These are phyloP conservation scores for Paecilomyces sp. DNA, from an alignment of 2,329 filamentous ascomycete species.

Conservation along the genomic window DNA sequence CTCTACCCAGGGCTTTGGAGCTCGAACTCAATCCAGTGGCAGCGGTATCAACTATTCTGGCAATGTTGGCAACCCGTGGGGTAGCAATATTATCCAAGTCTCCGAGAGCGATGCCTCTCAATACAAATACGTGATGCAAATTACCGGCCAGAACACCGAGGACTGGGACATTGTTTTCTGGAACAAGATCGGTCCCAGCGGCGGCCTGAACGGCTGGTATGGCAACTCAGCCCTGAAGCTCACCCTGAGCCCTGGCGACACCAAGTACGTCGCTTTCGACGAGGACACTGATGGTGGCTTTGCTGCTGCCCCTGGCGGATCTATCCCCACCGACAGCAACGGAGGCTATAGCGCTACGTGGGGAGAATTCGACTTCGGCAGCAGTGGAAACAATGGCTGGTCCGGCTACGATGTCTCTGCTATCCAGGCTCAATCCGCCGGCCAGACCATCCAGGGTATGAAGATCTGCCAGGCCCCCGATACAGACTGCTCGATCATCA, in stretches of 20 bases:
- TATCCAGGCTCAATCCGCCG: constrained; percentile 25
- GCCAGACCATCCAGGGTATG: constrained; percentile 26
- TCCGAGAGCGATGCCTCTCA: constrained; percentile 19
- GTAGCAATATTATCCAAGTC: constrained; percentile 33
- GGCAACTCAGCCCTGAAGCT: constrained; percentile 24
- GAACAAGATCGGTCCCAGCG: constrained; percentile 31
- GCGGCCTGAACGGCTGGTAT: constrained; percentile 28
- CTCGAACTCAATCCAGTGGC: constrained; percentile 15
- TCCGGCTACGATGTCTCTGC: constrained; percentile 29
- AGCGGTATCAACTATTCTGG: constrained; percentile 13
- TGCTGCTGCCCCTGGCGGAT: constrained; percentile 17
- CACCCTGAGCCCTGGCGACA: constrained; percentile 24
- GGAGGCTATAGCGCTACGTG: constrained; percentile 25
- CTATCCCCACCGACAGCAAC: constrained; percentile 17
- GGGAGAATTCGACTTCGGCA: constrained; percentile 29
- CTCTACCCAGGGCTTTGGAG: constrained; percentile 1
- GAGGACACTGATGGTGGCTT: constrained; percentile 28
- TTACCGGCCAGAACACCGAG: constrained; percentile 21
- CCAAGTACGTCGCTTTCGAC: constrained; percentile 30
- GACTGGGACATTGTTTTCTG: constrained; percentile 29
- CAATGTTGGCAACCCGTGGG: constrained; percentile 29
- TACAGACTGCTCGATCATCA: constrained; percentile 24
- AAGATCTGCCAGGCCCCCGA: constrained; percentile 22
- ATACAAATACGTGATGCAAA: constrained; percentile 27
- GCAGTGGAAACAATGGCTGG: constrained; percentile 19